Evolutionary conservation across 2,329 filamentous ascomycete species (phyloP).

Genomic region (Ophiostoma sp.): DNA sequence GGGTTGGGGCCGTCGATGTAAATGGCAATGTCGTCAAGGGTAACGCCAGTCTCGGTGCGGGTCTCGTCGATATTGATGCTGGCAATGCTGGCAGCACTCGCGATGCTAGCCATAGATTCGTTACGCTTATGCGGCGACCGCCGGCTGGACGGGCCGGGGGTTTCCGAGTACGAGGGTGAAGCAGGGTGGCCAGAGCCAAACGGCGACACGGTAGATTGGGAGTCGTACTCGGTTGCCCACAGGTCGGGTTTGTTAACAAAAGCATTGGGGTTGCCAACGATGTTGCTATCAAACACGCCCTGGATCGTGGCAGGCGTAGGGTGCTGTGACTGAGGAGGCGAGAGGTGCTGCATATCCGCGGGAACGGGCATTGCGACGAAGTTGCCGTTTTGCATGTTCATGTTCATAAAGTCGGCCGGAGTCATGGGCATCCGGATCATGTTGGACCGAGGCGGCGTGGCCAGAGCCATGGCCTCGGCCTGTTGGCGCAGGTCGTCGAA

Average conservation of each 20-base stretch:
- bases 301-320: slow-evolving; percentile 55
- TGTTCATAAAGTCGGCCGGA: slow-evolving; percentile 57
- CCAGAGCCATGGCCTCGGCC: slow-evolving; percentile 50
- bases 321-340: slow-evolving; percentile 52
- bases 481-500: slow-evolving; percentile 62
- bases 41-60: slow-evolving; percentile 78
- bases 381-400: slow-evolving; percentile 35
- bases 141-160: slow-evolving; percentile 35
- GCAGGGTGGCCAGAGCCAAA: slow-evolving; percentile 19
- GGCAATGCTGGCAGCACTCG: slow-evolving; percentile 56
- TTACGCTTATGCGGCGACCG: slow-evolving; percentile 53
- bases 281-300: slow-evolving; percentile 36
- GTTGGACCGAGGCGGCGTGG: slow-evolving; percentile 58
- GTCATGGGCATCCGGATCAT: slow-evolving; percentile 54
- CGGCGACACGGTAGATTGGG: slow-evolving; percentile 29
- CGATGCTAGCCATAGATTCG: slow-evolving; percentile 60
- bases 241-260: slow-evolving; percentile 49
- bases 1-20: slow-evolving; percentile 73
- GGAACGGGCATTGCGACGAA: slow-evolving; percentile 39
- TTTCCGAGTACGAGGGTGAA: slow-evolving; percentile 27
- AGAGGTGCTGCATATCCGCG: slow-evolving; percentile 42
- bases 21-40: slow-evolving; percentile 76
- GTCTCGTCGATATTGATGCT: slow-evolving; percentile 65
- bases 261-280: slow-evolving; percentile 36
- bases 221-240: slow-evolving; percentile 35